Evolutionary conservation across 441 rosid species (phyloP), one percentile per base, ranked within the genome.

Genomic region (California macrophylla): DNA sequence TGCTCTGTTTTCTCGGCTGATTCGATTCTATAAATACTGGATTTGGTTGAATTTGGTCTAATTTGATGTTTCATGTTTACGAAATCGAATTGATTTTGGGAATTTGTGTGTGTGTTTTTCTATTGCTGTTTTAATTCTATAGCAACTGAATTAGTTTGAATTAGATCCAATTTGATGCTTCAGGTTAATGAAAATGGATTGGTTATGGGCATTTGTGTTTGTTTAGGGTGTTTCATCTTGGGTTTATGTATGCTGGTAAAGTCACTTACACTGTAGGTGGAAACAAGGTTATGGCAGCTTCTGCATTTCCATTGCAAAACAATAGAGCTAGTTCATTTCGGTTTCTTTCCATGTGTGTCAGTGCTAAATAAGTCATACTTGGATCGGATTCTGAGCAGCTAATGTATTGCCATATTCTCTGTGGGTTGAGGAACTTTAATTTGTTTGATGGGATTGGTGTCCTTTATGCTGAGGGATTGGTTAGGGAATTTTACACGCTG

Each of bases 381-480:
- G 84, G 82, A 66, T 69, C 79, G 36, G 74, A 82, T 72, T 18
- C 74, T 36, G 72, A 80, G 71, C 75, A 74, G 23, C 86, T 80
- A 71, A 74, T 79, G 76, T 83, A 82, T 45, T 82, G 84, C 67
- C 86, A 83, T 76, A 83, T 80, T 63, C 85, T 85, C 32, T 81
- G 87, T 70, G 83, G 82, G 50, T 81, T 84, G 50, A 68, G 79
- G 67, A 70, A 69, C 70, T 81, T 24, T 68, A 74, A 82, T 73
- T 34, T 47, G 25, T 60, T 86, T 0, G 81, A 78, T 72, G 80
- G 79, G 42, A 79, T 85, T 71, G 56, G 28, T 54, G 82, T 80
- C 20, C 80, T 85, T 0, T 81, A 77, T 77, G 87, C 82, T 0
- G 3, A 47, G 32, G 85, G 85, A 42, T 66, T 85, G 52, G 69